Evolutionary conservation across 1,139 yeast species (phyloP), one percentile per base, ranked within the genome.

Genomic region (Protomyces pachydermus): DNA sequence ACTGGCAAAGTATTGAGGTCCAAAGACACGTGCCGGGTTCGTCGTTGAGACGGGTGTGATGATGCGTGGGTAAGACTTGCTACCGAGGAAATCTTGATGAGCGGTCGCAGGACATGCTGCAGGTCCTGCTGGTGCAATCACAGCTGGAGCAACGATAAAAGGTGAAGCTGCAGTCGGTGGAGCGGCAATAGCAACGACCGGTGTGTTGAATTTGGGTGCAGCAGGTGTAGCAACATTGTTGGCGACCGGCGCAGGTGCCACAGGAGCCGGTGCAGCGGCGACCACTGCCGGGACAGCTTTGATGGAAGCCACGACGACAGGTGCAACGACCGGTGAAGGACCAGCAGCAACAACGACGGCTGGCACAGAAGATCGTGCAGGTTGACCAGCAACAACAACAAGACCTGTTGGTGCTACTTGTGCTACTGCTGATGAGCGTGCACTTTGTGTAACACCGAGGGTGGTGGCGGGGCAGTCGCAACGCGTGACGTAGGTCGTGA

Each of bases 41-140:
- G n/a, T 45, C n/a, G 50, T 35, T 10, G 64, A 54, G 38, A 60
- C 64, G 20, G 64, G 64, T 10, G 60, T 54, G 60, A 60, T 60
- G 54, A 60, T 45, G 34, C 54, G 35, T 10, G 64, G 64, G 45
- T 60, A 60, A 38, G 50, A 45, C 39, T 54, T 60, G 28, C 54
- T 45, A 8, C 60, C 60, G 23, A 54, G 32, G 16, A 53, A 53
- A 23, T 54, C 55, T 8, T 32, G 37, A 34, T 54, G 60, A 14
- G 64, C 60, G 5, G 64, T 45, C 3, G 64, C 64, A 14, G 64
- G 64, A 25, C 60, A 54, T n/a, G 60, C 64, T 18, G 58, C 18
- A 10, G 35, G 54, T 9, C 38, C 20, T 9, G 16, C 10, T 1
- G 54, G 35, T 12, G 52, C 32, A 5, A 34, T n/a, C 18, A 20